Evolutionary conservation across 257 asterid genomes (phyloP), one percentile per base, ranked within the genome.

Genomic region (Ballota nigra): DNA sequence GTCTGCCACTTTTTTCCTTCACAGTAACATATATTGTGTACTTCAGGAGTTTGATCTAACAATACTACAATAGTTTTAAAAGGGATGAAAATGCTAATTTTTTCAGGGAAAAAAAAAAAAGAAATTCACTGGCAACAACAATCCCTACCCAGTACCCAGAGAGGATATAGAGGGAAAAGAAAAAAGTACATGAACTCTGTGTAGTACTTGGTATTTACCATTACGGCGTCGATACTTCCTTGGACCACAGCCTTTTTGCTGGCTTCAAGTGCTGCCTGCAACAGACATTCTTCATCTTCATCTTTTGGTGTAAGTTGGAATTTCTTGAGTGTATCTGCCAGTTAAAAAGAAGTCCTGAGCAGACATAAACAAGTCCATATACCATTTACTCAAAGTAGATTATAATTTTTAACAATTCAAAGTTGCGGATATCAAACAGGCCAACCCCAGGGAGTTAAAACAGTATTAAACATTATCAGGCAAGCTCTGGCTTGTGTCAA

Each of bases 151-250:
- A 26, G n/a, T 11, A 47, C 47, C 40, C 24, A 16, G 51, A 56
- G 52, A 53, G 29, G 31, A 41, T 19, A 38, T 12, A 38, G 11
- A 24, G 20, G 34, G 26, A 1, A 16, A 68, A 26, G 3, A 40
- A 43, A 43, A 47, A 1, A 49, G 26, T 15, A 4, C 43, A 15
- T 22, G 24, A 64, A 56, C 57, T 41, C 23, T 19, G 53, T 68
- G 55, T 66, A 34, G 58, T 23, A 65, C 33, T 31, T 75, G 28
- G 64, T 75, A 51, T 71, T 79, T 88, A 95, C 99, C 97, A 63
- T 79, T 83, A 95, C 86, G 75, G 78, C 82, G 80, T 84, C 85
- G 86, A 82, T 74, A 68, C 96, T 87, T 82, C 99, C 99, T 72
- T 89, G 94, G 66, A 83, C 70, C 68, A 95, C 84, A 11, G 96